Percentiles rank a stretch among this genome's conserved stretches.
These are phyloP conservation scores for Akanthomyces dipterigenus DNA, from an alignment of 2,329 filamentous ascomycete genomes.

Conservation along the genomic window DNA sequence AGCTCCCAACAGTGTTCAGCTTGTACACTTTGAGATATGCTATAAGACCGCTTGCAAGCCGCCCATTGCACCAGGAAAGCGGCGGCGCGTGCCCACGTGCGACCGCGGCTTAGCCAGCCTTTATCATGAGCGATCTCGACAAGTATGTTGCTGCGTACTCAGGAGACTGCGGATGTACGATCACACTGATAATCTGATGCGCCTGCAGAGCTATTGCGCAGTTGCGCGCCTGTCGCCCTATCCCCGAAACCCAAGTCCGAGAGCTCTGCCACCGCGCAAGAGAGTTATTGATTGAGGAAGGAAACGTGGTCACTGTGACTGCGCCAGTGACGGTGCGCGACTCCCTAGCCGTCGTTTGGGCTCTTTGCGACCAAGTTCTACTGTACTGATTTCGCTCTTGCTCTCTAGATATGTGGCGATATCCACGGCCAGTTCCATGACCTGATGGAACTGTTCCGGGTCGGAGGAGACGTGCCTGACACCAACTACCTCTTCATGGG, in stretches of 20 bases:
- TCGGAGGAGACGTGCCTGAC: constrained; percentile 88
- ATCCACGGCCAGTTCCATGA: constrained; percentile 97
- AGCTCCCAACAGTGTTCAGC: not conserved
- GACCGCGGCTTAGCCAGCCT: constrained; percentile 12
- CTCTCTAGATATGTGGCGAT: constrained; percentile 76
- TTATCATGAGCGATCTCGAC: constrained; percentile 85
- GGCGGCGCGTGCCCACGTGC: constrained; percentile 19
- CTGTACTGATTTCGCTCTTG: not conserved
- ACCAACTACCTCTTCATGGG: constrained; percentile 98
- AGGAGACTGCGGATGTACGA: not conserved
- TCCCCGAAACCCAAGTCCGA: constrained; percentile 89
- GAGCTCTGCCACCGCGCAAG: constrained; percentile 96
- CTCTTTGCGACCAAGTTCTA: not conserved
- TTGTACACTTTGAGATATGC: not conserved
- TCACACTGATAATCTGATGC: not conserved
- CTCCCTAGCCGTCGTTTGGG: not conserved
- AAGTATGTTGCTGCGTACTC: constrained; percentile 48
- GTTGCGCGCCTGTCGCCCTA: constrained; percentile 89
- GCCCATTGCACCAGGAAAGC: constrained; percentile 10
- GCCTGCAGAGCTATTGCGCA: constrained; percentile 80
- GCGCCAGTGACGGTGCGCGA: constrained; percentile 78
- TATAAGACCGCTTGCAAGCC: not conserved
- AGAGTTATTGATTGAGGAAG: constrained; percentile 93
- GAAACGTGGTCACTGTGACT: constrained; percentile 91
- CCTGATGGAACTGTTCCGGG: constrained; percentile 91